phyloP scores from a whole-genome alignment of 1,139 yeast species.

The Magnusiomyces tetraspermus region DNA sequence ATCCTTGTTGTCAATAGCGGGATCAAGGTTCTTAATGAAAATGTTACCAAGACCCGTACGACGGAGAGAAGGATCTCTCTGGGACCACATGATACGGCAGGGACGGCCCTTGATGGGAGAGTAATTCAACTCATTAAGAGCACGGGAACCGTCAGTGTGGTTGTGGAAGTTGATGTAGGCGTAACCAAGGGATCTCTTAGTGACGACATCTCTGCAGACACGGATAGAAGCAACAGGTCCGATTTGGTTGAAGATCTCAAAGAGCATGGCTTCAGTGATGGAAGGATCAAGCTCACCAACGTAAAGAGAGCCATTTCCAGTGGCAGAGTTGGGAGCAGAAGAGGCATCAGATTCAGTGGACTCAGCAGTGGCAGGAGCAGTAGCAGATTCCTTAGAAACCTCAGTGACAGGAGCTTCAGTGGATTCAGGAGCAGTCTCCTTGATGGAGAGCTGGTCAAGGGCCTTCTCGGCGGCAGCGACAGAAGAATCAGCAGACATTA shows the following conservation, averaged over 20 bases:
- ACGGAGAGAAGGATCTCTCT: slow-evolving; percentile 95
- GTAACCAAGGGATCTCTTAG: slow-evolving; percentile 95
- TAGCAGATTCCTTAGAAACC: slow-evolving; percentile 17
- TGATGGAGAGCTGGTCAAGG: slow-evolving; percentile 31
- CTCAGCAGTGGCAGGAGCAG: slow-evolving; percentile 15
- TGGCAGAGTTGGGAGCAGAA: slow-evolving; percentile 31
- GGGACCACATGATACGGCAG: slow-evolving; percentile 99
- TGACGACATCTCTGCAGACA: slow-evolving; percentile 97
- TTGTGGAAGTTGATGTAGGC: slow-evolving; percentile 97
- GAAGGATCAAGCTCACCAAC: slow-evolving; percentile 95
- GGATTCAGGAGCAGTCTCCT: slow-evolving; percentile 20
- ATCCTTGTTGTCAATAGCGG: slow-evolving; percentile 98
- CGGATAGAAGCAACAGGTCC: slow-evolving; percentile 96
- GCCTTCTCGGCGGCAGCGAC: slow-evolving; percentile 35
- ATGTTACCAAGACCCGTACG: slow-evolving; percentile 96
- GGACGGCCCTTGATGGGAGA: slow-evolving; percentile 90
- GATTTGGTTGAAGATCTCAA: slow-evolving; percentile 88
- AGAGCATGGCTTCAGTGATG: slow-evolving; percentile 89
- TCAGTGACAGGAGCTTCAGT: slow-evolving; percentile 19
- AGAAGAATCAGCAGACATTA: slow-evolving; percentile 33
- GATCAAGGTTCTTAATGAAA: slow-evolving; percentile 96
- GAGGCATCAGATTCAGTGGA: slow-evolving; percentile 28
- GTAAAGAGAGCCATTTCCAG: slow-evolving; percentile 74
- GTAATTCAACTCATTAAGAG: slow-evolving; percentile 94
- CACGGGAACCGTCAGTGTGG: slow-evolving; percentile 84